phyloP scores from a whole-genome alignment of 306 rosid genomes.

The Dryas alaskensis region DNA sequence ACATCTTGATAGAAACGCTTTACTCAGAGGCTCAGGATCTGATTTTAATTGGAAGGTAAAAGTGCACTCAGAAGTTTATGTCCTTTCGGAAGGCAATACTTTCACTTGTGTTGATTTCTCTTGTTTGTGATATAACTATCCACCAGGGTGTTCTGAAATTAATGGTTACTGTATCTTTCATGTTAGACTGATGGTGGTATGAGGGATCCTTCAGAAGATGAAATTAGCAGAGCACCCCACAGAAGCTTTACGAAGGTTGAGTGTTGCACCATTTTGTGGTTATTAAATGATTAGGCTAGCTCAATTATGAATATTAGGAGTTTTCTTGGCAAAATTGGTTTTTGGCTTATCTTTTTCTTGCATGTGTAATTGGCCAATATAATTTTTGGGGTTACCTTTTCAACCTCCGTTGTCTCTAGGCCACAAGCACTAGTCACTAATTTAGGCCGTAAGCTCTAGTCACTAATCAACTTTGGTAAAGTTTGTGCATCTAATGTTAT shows the following conservation, averaged over 20 bases:
- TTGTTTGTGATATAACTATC: slow-evolving; percentile 7
- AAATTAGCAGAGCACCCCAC: slow-evolving; percentile 30
- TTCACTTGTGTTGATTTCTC: not conserved
- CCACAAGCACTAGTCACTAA: not conserved
- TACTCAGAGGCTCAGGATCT: slow-evolving; percentile 38
- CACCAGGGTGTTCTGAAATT: not conserved
- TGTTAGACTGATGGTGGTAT: slow-evolving; percentile 52
- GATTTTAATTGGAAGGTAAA: slow-evolving; percentile 51
- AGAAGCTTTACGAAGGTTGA: slow-evolving; percentile 63
- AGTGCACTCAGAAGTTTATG: slow-evolving; percentile 10
- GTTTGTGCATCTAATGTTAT: not conserved
- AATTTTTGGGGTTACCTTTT: not conserved
- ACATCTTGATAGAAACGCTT: slow-evolving; percentile 49
- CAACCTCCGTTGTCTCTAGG: not conserved
- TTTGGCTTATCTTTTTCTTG: not conserved
- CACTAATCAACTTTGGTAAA: not conserved
- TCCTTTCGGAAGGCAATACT: not conserved
- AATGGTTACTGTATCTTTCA: slow-evolving; percentile 9
- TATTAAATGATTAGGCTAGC: not conserved
- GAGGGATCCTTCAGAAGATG: slow-evolving; percentile 36
- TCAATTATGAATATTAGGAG: not conserved
- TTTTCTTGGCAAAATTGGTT: not conserved
- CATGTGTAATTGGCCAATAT: not conserved
- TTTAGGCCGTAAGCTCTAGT: not conserved
- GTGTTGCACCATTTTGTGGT: not conserved